A percentile compares a stretch with the other conserved stretches of the same genome.
Conservation (phyloP, 805 yeast genomes). For the Millerozyma miso region DNA sequence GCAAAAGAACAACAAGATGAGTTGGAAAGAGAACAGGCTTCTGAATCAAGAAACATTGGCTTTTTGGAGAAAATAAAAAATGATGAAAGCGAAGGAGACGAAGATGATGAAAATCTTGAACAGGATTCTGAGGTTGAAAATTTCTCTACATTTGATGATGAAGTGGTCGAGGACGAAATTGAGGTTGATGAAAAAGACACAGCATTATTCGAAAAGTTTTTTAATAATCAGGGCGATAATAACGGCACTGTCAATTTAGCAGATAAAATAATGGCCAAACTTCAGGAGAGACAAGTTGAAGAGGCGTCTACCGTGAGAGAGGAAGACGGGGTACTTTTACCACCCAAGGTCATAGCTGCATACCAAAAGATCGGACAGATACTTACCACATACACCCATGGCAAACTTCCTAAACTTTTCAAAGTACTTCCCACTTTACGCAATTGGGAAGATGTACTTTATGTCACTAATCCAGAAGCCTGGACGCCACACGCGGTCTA, state of each 20-base stretch:
- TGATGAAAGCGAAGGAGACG: slow-evolving; percentile 25
- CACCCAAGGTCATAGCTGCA: slow-evolving; percentile 95
- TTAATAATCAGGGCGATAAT: slow-evolving; percentile 35
- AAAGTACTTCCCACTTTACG: slow-evolving; percentile 88
- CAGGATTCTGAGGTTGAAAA: slow-evolving; percentile 52
- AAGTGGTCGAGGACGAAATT: slow-evolving; percentile 50
- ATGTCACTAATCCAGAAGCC: slow-evolving; percentile 83
- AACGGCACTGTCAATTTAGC: slow-evolving; percentile 63
- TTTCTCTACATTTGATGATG: slow-evolving; percentile 49
- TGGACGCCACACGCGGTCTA: slow-evolving; percentile 96
- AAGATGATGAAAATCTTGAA: slow-evolving; percentile 38
- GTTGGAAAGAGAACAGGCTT: slow-evolving; percentile 52
- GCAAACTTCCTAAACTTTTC: slow-evolving; percentile 93
- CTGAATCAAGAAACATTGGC: slow-evolving; percentile 12
- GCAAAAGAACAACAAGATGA: slow-evolving; percentile 95
- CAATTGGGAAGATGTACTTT: slow-evolving; percentile 94
- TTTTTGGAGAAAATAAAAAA: slow-evolving; percentile 20
- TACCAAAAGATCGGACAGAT: slow-evolving; percentile 88
- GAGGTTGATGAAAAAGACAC: slow-evolving; percentile 79
- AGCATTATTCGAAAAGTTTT: slow-evolving; percentile 75
- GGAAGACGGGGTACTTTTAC: slow-evolving; percentile 75
- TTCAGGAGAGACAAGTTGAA: slow-evolving; percentile 62
- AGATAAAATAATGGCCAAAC: slow-evolving; percentile 88
- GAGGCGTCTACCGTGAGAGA: slow-evolving; percentile 35
- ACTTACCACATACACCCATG: slow-evolving; percentile 85